These are phyloP conservation scores for Scutellospora calospora DNA, from an alignment of 371 early-diverging fungal genomes.

Conservation along the genomic window DNA sequence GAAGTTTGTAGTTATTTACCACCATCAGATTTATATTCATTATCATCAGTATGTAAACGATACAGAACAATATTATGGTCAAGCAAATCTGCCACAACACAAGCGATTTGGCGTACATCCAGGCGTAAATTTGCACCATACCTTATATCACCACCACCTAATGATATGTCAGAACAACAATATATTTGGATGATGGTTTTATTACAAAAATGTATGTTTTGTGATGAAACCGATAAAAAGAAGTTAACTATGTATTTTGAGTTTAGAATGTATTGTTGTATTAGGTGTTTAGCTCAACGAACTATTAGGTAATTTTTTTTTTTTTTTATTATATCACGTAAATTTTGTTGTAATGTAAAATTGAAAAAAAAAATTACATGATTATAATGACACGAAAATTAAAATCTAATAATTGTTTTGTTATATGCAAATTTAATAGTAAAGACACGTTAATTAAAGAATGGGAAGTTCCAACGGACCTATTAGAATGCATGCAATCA, in stretches of 20 bases:
- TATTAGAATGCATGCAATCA: neutral
- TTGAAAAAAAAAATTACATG: too few relatives aligned
- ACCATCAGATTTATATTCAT: conserved; percentile 18
- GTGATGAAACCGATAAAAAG: neutral
- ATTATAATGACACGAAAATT: too few relatives aligned
- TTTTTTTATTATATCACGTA: neutral
- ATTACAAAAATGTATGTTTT: neutral
- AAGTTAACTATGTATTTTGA: conserved; percentile 11
- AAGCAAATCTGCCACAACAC: neutral
- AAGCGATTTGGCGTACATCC: conserved; percentile 34
- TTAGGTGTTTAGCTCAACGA: neutral
- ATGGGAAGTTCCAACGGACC: neutral
- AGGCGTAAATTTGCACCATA: neutral
- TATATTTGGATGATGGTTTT: conserved; percentile 16
- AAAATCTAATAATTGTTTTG: too few relatives aligned
- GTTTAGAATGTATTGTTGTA: conserved; percentile 10
- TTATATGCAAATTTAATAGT: neutral
- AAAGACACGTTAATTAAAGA: conserved; percentile 1
- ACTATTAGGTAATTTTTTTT: neutral
- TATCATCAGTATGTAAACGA: conserved; percentile 11
- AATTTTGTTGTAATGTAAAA: neutral
- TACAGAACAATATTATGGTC: neutral
- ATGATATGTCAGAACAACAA: conserved; percentile 14
- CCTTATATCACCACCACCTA: neutral
- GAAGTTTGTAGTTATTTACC: conserved; percentile 13